Base-by-base conservation (phyloP, 208 protist species). In the Zelonia costaricensis region DNA sequence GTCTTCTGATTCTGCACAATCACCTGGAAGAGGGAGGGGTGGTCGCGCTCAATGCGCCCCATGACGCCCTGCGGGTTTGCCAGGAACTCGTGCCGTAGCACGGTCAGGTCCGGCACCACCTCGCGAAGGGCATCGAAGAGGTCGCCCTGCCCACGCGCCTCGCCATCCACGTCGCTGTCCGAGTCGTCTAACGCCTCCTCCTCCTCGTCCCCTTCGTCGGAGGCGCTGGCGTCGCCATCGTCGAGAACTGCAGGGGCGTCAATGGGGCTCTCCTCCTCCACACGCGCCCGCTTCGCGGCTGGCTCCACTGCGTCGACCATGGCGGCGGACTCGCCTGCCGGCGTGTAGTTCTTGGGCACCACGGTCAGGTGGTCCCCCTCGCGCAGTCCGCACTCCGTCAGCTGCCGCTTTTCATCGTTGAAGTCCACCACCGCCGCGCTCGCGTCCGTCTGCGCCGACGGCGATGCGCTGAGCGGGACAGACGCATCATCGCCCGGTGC, bases 1-100 rank as follows among this genome's bases (percentile, higher is more conserved):
- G 70, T 78, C 54, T 86, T 72, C 49, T 91, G 78, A 67, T 95
- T 82, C 12, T 71, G 68, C 3, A 75, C 75, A 57, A 95, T 93
- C 49, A 93, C 82, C 46, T 90, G 80, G 47, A 92, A 88, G 13
- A 95, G 78, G 0, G 69, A 70, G 3, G 90, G 86, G 62, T 95
- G 80, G 20, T 84, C 55, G 20, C 66, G 57, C 62, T 82, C 74
- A 36, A 95, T 89, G 59, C 84, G 80, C 47, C 79, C 66, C 84
- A 93, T 85, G 10, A 93, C 58, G 13, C 52, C 78, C 31, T 81
- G 66, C 8, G 90, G 90, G 51, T 92, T 68, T 1, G 71, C 57
- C 4, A 95, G 67, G 57, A 95, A 95, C 43, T 83, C 69, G 31
- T 84, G 68, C n/a, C 84, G 84, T 68, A 95, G 82, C 23, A 86